These are phyloP conservation scores for Coemansia sp. DNA, from an alignment of 192 early-diverging fungal genomes.

Conservation along the genomic window DNA sequence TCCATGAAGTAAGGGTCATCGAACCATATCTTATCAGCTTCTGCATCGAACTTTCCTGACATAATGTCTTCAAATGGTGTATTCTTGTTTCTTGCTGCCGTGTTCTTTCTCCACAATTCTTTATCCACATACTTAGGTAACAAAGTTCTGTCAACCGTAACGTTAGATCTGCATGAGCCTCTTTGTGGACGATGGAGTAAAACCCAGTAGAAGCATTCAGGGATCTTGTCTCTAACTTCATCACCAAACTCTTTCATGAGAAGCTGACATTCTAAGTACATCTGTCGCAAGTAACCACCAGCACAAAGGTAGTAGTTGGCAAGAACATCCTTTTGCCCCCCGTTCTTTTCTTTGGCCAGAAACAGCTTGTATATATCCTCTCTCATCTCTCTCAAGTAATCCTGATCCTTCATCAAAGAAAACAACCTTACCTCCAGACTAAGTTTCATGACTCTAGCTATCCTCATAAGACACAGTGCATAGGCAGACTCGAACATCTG, in stretches of 20 bases:
- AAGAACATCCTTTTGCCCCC: conserved; percentile 8
- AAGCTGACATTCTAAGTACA: conserved; percentile 9
- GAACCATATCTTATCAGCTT: conserved; percentile 14
- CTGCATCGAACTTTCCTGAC: neutral
- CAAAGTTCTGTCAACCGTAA: neutral
- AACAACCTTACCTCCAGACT: conserved; percentile 1
- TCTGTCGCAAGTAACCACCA: conserved; percentile 12
- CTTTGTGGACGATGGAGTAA: neutral
- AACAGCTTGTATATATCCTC: conserved; percentile 11
- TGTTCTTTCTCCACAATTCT: neutral
- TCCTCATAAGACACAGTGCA: conserved; percentile 5
- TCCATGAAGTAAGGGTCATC: conserved; percentile 19
- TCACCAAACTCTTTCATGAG: neutral
- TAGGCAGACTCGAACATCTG: conserved; percentile 13
- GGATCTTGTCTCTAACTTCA: neutral
- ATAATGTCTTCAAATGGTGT: conserved; percentile 4
- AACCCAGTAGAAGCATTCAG: conserved; percentile 5
- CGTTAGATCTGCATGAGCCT: neutral
- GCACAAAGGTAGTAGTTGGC: conserved; percentile 1
- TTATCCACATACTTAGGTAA: neutral
- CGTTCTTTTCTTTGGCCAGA: conserved; percentile 5
- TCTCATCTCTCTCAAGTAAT: conserved; percentile 15
- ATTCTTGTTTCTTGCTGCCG: conserved; percentile 8
- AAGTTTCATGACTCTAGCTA: conserved; percentile 8
- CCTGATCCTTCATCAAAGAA: conserved; percentile 2